These are phyloP conservation scores for Taphrina wiesneri DNA, from an alignment of 1,139 yeast genomes.

Conservation along the genomic window DNA sequence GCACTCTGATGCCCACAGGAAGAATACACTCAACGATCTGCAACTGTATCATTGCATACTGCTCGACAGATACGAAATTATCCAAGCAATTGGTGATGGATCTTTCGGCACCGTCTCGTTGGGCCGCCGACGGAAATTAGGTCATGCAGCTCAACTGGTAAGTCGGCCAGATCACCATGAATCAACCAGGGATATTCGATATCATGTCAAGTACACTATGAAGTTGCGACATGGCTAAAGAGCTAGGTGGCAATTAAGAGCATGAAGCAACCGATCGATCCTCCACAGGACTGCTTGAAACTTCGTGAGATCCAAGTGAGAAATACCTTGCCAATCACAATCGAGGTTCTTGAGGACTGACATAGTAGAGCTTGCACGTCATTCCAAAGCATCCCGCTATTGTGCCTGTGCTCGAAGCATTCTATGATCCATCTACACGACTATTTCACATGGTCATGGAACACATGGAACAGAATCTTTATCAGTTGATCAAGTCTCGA, in stretches of 20 bases:
- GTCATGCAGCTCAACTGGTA: constrained; percentile 8
- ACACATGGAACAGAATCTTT: constrained; percentile 75
- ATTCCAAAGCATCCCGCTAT: constrained; percentile 72
- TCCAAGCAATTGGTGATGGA: constrained; percentile 39
- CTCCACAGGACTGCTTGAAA: constrained; percentile 58
- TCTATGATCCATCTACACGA: constrained; percentile 61
- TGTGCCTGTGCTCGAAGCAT: constrained; percentile 73
- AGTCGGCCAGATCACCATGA: not conserved
- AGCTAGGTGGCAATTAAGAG: constrained; percentile 74
- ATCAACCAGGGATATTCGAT: not conserved
- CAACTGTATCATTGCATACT: constrained; percentile 38
- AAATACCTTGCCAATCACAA: constrained; percentile 77
- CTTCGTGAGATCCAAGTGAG: constrained; percentile 72
- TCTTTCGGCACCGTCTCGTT: constrained; percentile 39
- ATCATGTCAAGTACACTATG: not conserved
- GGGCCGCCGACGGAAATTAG: constrained; percentile 35
- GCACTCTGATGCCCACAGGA: constrained; percentile 53
- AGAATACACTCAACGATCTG: constrained; percentile 56
- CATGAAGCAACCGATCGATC: constrained; percentile 59
- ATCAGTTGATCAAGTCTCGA: constrained; percentile 60
- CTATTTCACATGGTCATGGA: constrained; percentile 86
- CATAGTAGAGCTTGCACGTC: constrained; percentile 50
- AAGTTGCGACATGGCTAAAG: not conserved
- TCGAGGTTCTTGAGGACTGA: constrained; percentile 46
- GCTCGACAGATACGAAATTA: constrained; percentile 25